phyloP scores from a whole-genome alignment of 2,329 filamentous ascomycete genomes.

The Sclerotinia sclerotiorum region DNA sequence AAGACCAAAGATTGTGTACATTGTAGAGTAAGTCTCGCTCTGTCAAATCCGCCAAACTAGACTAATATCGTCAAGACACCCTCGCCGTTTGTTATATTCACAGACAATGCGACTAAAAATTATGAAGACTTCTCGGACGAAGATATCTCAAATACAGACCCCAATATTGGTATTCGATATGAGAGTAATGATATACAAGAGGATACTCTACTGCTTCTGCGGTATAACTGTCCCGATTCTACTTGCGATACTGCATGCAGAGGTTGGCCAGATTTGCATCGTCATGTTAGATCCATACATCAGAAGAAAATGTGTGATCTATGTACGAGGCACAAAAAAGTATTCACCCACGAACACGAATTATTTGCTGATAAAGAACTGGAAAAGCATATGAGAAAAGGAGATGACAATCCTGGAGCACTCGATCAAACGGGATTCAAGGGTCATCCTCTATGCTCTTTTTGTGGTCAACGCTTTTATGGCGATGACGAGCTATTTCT shows the following conservation, averaged over 20 bases:
- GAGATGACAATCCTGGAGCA: conserved; percentile 87
- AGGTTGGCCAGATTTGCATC: conserved; percentile 74
- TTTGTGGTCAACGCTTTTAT: conserved; percentile 90
- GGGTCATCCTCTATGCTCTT: conserved; percentile 90
- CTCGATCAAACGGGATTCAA: conserved; percentile 93
- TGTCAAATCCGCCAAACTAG: conserved; percentile 38
- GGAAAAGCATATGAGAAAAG: conserved; percentile 82
- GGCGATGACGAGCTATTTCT: conserved; percentile 92
- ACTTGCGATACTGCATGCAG: conserved; percentile 83
- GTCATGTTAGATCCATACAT: conserved; percentile 79
- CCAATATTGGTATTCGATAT: conserved; percentile 88
- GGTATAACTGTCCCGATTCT: conserved; percentile 90
- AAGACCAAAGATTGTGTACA: conserved; percentile 97
- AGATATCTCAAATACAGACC: conserved; percentile 77
- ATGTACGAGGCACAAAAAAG: conserved; percentile 92
- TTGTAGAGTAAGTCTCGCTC: conserved; percentile 67
- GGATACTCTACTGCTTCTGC: conserved; percentile 81
- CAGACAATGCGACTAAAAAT: conserved; percentile 75
- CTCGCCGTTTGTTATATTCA: conserved; percentile 86
- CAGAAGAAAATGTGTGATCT: conserved; percentile 88
- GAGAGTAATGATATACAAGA: conserved; percentile 85
- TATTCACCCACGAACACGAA: conserved; percentile 97
- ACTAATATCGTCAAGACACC: conserved; percentile 53
- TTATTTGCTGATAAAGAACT: conserved; percentile 81
- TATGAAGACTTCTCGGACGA: conserved; percentile 77